phyloP scores from a whole-genome alignment of 2,329 filamentous ascomycete genomes.

The Huntiella savannae region DNA sequence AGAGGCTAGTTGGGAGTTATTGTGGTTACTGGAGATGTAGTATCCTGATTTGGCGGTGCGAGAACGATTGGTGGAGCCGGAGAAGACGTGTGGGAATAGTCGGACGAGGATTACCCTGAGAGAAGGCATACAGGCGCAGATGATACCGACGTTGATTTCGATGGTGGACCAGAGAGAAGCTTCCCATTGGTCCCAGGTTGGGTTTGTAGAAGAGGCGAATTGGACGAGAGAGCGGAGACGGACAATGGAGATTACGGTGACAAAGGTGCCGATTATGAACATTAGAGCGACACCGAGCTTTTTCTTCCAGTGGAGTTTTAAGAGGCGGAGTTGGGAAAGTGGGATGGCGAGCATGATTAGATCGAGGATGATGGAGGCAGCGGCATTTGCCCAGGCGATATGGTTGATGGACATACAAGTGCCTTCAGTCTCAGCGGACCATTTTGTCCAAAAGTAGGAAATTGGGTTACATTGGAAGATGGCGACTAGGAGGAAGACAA shows the following conservation, averaged over 20 bases:
- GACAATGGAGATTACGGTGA: conserved; percentile 18
- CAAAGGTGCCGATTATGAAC: conserved; percentile 25
- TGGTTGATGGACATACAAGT: conserved; percentile 26
- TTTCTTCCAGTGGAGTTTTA: conserved; percentile 25
- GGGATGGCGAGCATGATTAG: conserved; percentile 29
- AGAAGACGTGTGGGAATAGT: conserved; percentile 18
- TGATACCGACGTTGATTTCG: conserved; percentile 19
- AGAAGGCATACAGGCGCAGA: conserved; percentile 19
- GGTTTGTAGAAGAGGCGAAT: conserved; percentile 16
- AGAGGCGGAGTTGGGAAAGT: conserved; percentile 20
- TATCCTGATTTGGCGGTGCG: conserved; percentile 10
- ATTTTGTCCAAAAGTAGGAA: conserved; percentile 29
- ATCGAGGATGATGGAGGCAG: conserved; percentile 28
- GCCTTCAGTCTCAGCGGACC: conserved; percentile 27
- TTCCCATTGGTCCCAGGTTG: conserved; percentile 17
- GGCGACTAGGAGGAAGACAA: conserved; percentile 21
- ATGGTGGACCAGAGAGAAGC: conserved; percentile 17
- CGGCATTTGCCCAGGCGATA: conserved; percentile 28
- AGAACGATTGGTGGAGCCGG: conserved; percentile 14
- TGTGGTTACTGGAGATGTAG: conserved; percentile 14
- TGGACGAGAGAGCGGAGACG: conserved; percentile 16
- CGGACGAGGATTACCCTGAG: conserved; percentile 16
- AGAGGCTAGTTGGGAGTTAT: not conserved
- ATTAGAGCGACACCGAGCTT: conserved; percentile 25
- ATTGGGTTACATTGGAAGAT: conserved; percentile 30